A percentile compares a stretch with the other conserved stretches of the same genome.
Evolutionary conservation across 139 green algal genomes (phyloP).

Genomic region (Chlorella sorokiniana): DNA sequence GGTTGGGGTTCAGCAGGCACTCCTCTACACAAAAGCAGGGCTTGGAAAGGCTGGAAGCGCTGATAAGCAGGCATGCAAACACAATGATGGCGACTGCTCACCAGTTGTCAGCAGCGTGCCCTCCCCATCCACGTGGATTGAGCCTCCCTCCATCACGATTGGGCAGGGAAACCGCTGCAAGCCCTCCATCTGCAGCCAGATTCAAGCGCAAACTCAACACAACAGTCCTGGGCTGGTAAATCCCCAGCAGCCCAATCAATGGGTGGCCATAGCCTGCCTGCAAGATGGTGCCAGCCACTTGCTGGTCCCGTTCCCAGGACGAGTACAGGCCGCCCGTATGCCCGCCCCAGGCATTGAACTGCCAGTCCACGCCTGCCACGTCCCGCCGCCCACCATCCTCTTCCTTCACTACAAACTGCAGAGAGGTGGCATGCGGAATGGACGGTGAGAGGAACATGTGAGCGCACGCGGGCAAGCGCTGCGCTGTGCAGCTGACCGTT

Average conservation of each 20-base stretch:
- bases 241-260: background rate
- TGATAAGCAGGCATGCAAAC: background rate
- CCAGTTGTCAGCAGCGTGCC: constrained; percentile 75
- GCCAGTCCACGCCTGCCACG: constrained; percentile 56
- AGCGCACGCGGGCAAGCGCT: background rate
- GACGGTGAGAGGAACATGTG: background rate
- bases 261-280: constrained; percentile 1
- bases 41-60: background rate
- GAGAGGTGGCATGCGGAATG: background rate
- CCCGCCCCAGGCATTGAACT: constrained; percentile 68
- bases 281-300: constrained; percentile 27
- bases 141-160: constrained; percentile 71
- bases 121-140: constrained; percentile 67
- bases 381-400: background rate
- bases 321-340: constrained; percentile 38
- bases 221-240: too few species aligned
- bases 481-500: constrained; percentile 24
- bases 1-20: constrained; percentile 79
- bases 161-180: constrained; percentile 39
- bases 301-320: constrained; percentile 34
- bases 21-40: constrained; percentile 44
- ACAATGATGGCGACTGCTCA: background rate
- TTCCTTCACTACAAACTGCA: constrained; percentile 40
- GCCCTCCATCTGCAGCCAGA: constrained; percentile 25
- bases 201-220: too few species aligned